Conservation (phyloP, 257 asterid genomes). For the Dorcoceras hygrometricum region DNA sequence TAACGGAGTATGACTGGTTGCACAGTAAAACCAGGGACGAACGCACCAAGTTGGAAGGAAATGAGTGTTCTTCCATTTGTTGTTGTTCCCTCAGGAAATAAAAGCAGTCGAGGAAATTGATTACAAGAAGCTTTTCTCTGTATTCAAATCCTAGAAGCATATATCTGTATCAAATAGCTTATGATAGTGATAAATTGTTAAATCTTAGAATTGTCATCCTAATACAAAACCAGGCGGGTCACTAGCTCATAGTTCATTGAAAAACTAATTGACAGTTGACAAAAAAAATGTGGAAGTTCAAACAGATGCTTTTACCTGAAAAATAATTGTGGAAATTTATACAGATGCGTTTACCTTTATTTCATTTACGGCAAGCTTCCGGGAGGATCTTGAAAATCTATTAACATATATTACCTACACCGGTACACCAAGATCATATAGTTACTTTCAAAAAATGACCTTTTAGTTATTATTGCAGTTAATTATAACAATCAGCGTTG, state of each 20-base stretch:
- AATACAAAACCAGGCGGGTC: not conserved
- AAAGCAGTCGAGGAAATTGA: constrained; percentile 84
- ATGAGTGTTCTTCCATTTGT: constrained; percentile 86
- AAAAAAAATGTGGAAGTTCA: constrained; percentile 16
- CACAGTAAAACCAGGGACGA: constrained; percentile 88
- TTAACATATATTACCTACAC: constrained; percentile 87
- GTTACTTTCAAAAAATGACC: constrained; percentile 13
- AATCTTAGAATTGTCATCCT: constrained; percentile 24
- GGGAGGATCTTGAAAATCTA: constrained; percentile 82
- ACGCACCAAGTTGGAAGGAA: constrained; percentile 97
- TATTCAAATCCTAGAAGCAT: constrained; percentile 80
- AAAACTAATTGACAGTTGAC: constrained; percentile 17
- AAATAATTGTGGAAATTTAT: constrained; percentile 16
- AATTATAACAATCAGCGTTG: constrained; percentile 16
- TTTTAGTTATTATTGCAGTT: constrained; percentile 1
- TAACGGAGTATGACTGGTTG: constrained; percentile 90
- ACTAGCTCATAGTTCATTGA: not conserved
- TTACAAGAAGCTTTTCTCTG: constrained; percentile 95
- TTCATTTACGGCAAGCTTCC: constrained; percentile 86
- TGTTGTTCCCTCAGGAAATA: constrained; percentile 99
- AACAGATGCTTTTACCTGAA: constrained; percentile 58
- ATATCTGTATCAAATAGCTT: constrained; percentile 94
- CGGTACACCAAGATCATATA: constrained; percentile 17
- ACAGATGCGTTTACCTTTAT: constrained; percentile 75
- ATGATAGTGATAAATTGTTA: constrained; percentile 44